phyloP scores from a whole-genome alignment of 148 eudicot species.

The Spergularia bocconei region DNA sequence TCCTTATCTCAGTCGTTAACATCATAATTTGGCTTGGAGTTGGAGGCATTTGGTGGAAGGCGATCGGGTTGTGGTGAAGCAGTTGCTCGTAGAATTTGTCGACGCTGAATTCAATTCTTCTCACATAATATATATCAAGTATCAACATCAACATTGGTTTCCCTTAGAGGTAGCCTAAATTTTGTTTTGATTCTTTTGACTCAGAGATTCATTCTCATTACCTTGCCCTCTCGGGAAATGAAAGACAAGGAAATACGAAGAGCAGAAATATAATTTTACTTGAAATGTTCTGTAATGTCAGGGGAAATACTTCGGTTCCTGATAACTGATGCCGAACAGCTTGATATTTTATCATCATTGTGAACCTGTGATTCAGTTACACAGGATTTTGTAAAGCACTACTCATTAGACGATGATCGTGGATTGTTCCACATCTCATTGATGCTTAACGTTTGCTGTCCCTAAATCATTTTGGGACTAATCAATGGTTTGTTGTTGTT shows the following conservation, averaged over 20 bases:
- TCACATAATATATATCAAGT: constrained; percentile 2
- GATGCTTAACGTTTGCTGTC: too few relatives aligned
- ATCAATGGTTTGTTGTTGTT: too few relatives aligned
- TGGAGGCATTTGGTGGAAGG: constrained; percentile 97
- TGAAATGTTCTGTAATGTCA: constrained; percentile 16
- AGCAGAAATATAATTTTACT: constrained; percentile 17
- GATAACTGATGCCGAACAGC: constrained; percentile 6
- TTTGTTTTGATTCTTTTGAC: constrained; percentile 25
- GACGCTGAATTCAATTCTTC: constrained; percentile 23
- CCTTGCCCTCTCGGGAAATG: constrained; percentile 6
- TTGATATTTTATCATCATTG: constrained; percentile 1
- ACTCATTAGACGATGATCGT: not conserved
- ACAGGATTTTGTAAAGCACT: not conserved
- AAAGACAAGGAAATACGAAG: constrained; percentile 18
- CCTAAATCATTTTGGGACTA: not conserved
- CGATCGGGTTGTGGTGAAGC: constrained; percentile 78
- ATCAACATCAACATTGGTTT: constrained; percentile 11
- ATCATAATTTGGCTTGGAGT: constrained; percentile 93
- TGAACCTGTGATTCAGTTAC: not conserved
- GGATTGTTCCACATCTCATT: not conserved
- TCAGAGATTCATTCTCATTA: not conserved
- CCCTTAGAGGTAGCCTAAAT: constrained; percentile 33
- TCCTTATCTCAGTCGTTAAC: constrained; percentile 78
- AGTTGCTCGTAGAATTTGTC: constrained; percentile 23
- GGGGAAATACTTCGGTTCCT: not conserved